Percentiles rank a stretch among this genome's conserved stretches.
These are phyloP conservation scores for Blepharisma stoltei DNA, from an alignment of 73 alveolate species.

Conservation along the genomic window DNA sequence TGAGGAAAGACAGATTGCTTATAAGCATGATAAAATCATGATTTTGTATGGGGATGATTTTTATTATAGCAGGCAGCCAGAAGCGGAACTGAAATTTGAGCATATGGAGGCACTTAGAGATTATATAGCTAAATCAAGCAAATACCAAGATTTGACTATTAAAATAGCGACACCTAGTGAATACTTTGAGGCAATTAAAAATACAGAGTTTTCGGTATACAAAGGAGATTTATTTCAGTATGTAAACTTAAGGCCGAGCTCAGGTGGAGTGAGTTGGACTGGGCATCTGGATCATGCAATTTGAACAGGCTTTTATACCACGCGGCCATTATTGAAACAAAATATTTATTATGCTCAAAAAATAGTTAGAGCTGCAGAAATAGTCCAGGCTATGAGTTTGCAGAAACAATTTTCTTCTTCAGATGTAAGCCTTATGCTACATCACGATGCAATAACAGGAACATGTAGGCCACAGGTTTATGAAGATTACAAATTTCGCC, in stretches of 20 bases:
- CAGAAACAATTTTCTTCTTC: neutral
- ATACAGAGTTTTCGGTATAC: neutral
- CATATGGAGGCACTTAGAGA: neutral
- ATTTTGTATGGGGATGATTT: slow-evolving; percentile 21
- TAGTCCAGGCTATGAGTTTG: neutral
- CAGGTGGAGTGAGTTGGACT: neutral
- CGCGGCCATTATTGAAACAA: neutral
- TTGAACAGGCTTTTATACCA: slow-evolving; percentile 17
- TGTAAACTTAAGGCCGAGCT: neutral
- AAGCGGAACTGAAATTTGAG: neutral
- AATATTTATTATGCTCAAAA: neutral
- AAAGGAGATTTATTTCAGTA: slow-evolving; percentile 23
- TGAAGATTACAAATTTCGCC: slow-evolving; percentile 39
- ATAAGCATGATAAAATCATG: neutral
- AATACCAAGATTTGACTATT: slow-evolving; percentile 3
- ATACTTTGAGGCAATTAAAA: neutral
- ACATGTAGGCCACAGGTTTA: slow-evolving; percentile 57
- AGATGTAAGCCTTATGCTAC: slow-evolving; percentile 37
- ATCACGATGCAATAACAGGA: slow-evolving; percentile 85
- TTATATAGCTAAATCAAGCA: slow-evolving; percentile 40
- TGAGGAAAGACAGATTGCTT: neutral
- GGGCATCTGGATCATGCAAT: slow-evolving; percentile 31
- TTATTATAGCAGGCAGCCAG: neutral
- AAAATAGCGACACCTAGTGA: slow-evolving; percentile 15
- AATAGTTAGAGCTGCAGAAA: neutral